Evolutionary conservation across 495 filamentous ascomycete species (phyloP).

Genomic region (Neurospora pannonica): DNA sequence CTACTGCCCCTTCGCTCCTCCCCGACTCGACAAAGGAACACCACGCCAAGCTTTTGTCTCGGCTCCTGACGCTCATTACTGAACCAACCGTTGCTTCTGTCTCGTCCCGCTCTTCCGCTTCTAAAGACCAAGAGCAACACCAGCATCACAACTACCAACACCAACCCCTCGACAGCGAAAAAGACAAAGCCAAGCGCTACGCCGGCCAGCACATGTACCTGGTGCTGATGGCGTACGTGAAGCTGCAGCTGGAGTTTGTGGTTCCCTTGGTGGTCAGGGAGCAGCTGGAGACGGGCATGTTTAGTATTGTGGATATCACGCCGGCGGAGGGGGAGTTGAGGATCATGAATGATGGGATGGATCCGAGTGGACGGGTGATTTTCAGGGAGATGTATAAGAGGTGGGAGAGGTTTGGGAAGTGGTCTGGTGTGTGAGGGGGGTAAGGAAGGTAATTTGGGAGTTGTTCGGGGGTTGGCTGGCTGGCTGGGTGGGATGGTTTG

Average conservation of each 20-base stretch:
- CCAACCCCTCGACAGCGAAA: conserved; percentile 55
- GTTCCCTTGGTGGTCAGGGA: conserved; percentile 50
- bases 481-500: not conserved
- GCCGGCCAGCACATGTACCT: conserved; percentile 67
- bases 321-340: conserved; percentile 48
- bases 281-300: conserved; percentile 61
- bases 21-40: conserved; percentile 18
- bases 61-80: conserved; percentile 67
- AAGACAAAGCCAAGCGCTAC: conserved; percentile 63
- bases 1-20: not conserved
- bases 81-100: conserved; percentile 71
- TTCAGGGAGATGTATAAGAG: conserved; percentile 64
- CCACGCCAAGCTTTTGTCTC: conserved; percentile 55
- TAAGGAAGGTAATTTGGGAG: not conserved
- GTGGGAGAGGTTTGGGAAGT: conserved; percentile 60
- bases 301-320: conserved; percentile 61
- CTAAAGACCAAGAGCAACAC: not conserved
- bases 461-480: too few relatives aligned
- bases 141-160: not conserved
- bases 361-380: conserved; percentile 55
- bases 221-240: conserved; percentile 61
- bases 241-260: conserved; percentile 47
- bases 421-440: conserved; percentile 43
- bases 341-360: conserved; percentile 60
- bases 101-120: conserved; percentile 25